These are phyloP conservation scores for Pseudozyma thailandica DNA, from an alignment of 1,284 basidiomycete species.

Conservation along the genomic window DNA sequence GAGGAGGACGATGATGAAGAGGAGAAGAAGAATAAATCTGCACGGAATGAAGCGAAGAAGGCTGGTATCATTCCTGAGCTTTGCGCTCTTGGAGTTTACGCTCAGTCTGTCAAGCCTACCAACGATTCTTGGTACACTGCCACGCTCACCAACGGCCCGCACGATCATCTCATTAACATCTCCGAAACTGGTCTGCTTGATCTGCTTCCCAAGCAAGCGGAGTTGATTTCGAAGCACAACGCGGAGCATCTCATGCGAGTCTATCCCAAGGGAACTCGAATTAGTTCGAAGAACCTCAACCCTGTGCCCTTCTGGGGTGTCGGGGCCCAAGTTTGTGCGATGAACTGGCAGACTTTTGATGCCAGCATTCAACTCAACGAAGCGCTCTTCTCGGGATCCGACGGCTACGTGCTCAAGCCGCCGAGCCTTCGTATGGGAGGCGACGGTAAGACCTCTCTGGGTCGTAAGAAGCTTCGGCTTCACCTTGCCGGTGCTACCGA, in stretches of 20 bases:
- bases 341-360: constrained; percentile 74
- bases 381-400: constrained; percentile 74
- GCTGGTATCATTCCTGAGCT: constrained; percentile 58
- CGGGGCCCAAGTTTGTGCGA: constrained; percentile 74
- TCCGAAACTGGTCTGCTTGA: constrained; percentile 72
- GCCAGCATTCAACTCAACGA: constrained; percentile 72
- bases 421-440: constrained; percentile 54
- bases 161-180: constrained; percentile 73
- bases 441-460: constrained; percentile 46
- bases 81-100: constrained; percentile 59
- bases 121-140: constrained; percentile 57
- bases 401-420: constrained; percentile 75
- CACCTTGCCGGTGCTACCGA: constrained; percentile 60
- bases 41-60: constrained; percentile 44
- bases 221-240: constrained; percentile 68
- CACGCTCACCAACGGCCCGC: constrained; percentile 49
- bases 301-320: constrained; percentile 72
- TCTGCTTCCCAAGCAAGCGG: constrained; percentile 69
- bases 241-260: constrained; percentile 73
- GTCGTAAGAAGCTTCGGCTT: constrained; percentile 37
- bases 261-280: constrained; percentile 74
- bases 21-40: constrained; percentile 20
- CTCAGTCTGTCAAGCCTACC: constrained; percentile 58
- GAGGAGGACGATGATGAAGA: constrained; percentile 41
- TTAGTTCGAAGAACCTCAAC: constrained; percentile 66